Evolutionary conservation across 768 basidiomycete genomes (phyloP).

Genomic region (Mycena sanguinolenta): DNA sequence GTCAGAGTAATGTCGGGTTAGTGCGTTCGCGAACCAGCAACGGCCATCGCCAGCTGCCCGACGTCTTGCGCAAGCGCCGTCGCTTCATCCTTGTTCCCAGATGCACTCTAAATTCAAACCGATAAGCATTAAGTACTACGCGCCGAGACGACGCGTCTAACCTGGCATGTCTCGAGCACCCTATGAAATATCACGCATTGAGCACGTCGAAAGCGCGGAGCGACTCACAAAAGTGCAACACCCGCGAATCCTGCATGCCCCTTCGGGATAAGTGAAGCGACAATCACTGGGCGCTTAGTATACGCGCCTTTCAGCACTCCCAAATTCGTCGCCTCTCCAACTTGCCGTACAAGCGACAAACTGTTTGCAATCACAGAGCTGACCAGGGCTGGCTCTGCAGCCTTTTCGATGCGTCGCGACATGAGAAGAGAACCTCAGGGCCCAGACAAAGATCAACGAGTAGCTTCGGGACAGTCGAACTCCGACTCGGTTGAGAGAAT

Average conservation of each 20-base stretch:
- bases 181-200: neutral
- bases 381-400: conserved; percentile 22
- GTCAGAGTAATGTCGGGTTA: too few relatives aligned
- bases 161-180: conserved; percentile 36
- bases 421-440: conserved; percentile 8
- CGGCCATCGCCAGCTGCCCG: conserved; percentile 29
- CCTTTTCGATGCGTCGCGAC: conserved; percentile 28
- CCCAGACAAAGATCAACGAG: neutral
- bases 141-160: conserved; percentile 10
- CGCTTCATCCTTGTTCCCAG: conserved; percentile 32
- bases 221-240: conserved; percentile 26
- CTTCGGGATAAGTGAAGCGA: neutral
- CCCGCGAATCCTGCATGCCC: conserved; percentile 32
- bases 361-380: conserved; percentile 26
- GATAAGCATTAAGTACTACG: neutral
- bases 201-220: neutral
- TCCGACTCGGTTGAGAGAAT: neutral
- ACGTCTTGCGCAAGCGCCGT: conserved; percentile 35
- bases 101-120: conserved; percentile 24
- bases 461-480: neutral
- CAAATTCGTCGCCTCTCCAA: conserved; percentile 28
- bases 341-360: conserved; percentile 23
- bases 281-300: neutral
- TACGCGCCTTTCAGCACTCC: conserved; percentile 34
- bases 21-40: neutral